Conservation (phyloP, 257 asterid species). For the Cruciata laevipes region DNA sequence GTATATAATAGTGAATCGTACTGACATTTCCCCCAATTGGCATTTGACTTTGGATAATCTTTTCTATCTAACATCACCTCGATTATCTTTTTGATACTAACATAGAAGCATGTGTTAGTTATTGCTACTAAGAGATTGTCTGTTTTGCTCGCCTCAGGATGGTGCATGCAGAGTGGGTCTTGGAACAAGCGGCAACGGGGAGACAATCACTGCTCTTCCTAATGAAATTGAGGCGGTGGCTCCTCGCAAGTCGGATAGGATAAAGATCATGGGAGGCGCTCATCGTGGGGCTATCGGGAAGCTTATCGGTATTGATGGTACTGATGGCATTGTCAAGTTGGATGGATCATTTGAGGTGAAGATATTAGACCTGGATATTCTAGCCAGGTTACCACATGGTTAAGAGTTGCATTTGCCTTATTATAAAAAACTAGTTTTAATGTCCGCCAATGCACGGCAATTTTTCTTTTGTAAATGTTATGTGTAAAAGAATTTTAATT, state of each 20-base stretch:
- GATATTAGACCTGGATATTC: constrained; percentile 60
- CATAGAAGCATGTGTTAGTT: neutral
- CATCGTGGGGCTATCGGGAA: constrained; percentile 81
- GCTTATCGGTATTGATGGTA: constrained; percentile 84
- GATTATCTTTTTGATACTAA: no score
- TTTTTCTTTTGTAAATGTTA: no score
- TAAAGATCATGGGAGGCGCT: constrained; percentile 84
- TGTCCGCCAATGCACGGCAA: no score
- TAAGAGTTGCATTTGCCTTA: neutral
- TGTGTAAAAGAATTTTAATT: no score
- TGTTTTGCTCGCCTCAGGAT: constrained; percentile 40
- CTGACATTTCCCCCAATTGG: neutral
- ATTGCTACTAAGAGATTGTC: neutral
- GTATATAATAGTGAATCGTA: no score
- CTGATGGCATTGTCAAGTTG: constrained; percentile 81
- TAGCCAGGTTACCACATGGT: constrained; percentile 53
- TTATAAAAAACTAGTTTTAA: no score
- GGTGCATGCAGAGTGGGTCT: constrained; percentile 78
- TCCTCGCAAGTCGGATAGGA: constrained; percentile 70
- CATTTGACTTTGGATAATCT: neutral
- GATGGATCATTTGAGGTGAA: constrained; percentile 78
- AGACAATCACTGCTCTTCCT: constrained; percentile 43
- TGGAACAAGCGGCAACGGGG: constrained; percentile 72
- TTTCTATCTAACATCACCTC: no score
- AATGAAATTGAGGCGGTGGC: constrained; percentile 55